A percentile compares a stretch with the other conserved stretches of the same genome.
phyloP scores from a whole-genome alignment of 495 filamentous ascomycete genomes.

The Parathielavia hyrcaniae region DNA sequence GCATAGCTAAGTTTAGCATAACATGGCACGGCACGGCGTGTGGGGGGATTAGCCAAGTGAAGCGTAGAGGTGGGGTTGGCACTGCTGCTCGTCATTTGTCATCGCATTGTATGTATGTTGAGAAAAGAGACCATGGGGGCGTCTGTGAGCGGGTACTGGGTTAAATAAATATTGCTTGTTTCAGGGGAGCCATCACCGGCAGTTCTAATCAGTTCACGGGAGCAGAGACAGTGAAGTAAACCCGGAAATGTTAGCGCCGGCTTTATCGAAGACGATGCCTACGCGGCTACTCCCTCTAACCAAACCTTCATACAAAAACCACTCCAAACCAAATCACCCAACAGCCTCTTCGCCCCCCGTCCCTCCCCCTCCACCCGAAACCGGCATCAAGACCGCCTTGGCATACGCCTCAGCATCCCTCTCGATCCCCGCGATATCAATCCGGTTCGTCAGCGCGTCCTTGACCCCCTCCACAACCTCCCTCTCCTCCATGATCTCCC shows the following conservation, averaged over 20 bases:
- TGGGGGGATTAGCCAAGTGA: neutral
- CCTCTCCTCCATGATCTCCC: slow-evolving; percentile 54
- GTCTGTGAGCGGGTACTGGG: neutral
- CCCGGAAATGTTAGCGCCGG: too few species aligned
- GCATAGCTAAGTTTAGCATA: slow-evolving; percentile 2
- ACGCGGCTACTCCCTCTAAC: neutral
- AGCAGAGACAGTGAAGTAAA: too few species aligned
- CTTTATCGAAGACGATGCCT: neutral
- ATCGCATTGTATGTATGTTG: neutral
- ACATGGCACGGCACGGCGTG: neutral
- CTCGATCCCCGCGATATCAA: slow-evolving; percentile 44
- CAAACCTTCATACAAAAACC: neutral
- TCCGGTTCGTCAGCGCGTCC: slow-evolving; percentile 47
- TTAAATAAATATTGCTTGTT: slow-evolving; percentile 2
- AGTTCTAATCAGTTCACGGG: neutral
- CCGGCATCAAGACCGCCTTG: slow-evolving; percentile 39
- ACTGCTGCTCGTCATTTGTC: too few species aligned
- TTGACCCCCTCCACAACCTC: slow-evolving; percentile 54
- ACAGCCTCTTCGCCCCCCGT: slow-evolving; percentile 7
- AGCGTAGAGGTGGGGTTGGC: neutral
- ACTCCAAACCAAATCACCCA: neutral
- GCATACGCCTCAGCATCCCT: slow-evolving; percentile 53
- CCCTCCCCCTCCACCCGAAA: neutral
- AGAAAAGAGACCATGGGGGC: neutral
- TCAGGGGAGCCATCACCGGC: neutral